Base-by-base conservation (phyloP, 2,329 filamentous ascomycete species). In the Arthroderma sp. region DNA sequence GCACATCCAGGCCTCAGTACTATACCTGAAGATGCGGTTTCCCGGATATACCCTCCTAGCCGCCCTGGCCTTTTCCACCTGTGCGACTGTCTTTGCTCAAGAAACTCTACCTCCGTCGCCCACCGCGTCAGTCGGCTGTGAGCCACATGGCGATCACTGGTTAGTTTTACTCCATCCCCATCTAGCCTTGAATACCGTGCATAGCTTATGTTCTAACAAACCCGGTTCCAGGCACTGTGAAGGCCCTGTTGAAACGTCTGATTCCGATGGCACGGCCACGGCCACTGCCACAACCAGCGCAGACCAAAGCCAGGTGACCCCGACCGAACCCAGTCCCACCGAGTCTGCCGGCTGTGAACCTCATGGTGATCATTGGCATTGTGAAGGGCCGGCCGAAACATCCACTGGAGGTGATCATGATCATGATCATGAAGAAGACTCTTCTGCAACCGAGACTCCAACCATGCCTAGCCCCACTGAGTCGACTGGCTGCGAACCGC, bases 51-150 rank as follows among this genome's bases (percentile, higher is more conserved):
- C 36, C n/a, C 40, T 44, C 36, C 10, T 46, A 34, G 36, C 40
- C 22, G 8, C 43, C n/a, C 4, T 32, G 11, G 44, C 44, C 7
- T n/a, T 51, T 15, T 44, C 47, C 37, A 31, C 47, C 8, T 29
- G 38, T 10, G 38, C 42, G 37, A 15, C 40, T 27, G 40, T 38
- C 11, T 38, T 53, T 40, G 9, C 37, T 52, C 37, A 47, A 29
- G 48, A 56, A 29, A 50, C 54, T n/a, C 55, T 55, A 0, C 56
- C 54, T 10, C 57, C 57, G 28, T 59, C 55, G 15, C 58, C 58
- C n/a, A 61, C 58, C 4, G 57, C 52, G 10, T 61, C 49, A 15
- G 37, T 45, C 11, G 51, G 50, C 22, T 51, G 49, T 8, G 43
- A 50, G n/a, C 50, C 49, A 6, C 49, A 53, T 43, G 49, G 45